Base-by-base conservation (phyloP, 345 rosid species). In the Lenwebbia sp. region DNA sequence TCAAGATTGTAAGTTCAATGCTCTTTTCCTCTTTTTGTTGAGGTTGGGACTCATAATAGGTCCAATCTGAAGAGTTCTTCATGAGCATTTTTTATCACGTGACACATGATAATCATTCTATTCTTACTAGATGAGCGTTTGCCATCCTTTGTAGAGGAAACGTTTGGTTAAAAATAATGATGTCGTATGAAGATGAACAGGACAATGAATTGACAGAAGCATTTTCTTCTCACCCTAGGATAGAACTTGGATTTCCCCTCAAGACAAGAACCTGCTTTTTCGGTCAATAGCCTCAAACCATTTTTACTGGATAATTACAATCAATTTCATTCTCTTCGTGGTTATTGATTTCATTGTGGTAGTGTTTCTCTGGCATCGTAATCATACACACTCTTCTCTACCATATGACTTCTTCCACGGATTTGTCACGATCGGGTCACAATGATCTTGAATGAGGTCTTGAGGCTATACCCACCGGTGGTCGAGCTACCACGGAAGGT, bases 391-490 rank as follows among this genome's bases (percentile, higher is more conserved):
- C 54, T 12, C 54, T 12, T 52, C 54, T 52, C 17, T 52, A 52
- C 54, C 17, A 52, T 52, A 52, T 52, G 54, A 52, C 54, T 13
- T 13, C 4, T 52, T 15, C 17, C 12, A 19, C 10, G 44, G 78
- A 33, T 70, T 4, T 70, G 78, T 33, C 9, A 25, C 5, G 25
- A 33, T 21, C 78, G 33, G 25, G 88, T 93, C 88, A 87, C 85
- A 50, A 93, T 93, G 96, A 92, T 94, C 70, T 82, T 94, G 55
- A 82, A 91, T 55, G 96, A 94, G 88, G 94, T 94, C 21, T 54
- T 94, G 5, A 90, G 98, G 88, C 83, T 95, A 81, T 95, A 92
- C 83, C 98, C 98, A 11, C 96, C 98, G 3, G 78, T 88, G 6
- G 19, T 41, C 5, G 10, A 7, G n/a, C 5, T 3, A 83, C 83